These are phyloP conservation scores for Castanea crenata DNA, from an alignment of 306 rosid genomes.

Conservation along the genomic window DNA sequence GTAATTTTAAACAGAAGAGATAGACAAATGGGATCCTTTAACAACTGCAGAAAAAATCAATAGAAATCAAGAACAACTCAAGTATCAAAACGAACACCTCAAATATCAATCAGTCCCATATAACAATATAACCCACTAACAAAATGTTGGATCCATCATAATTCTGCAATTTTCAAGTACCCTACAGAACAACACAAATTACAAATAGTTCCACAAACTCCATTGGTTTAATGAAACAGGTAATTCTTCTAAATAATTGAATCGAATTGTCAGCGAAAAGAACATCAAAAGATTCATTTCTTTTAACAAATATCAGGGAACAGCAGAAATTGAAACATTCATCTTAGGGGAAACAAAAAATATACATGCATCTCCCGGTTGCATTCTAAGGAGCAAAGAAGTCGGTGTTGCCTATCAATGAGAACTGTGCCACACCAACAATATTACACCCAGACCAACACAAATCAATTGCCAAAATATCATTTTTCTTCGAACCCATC, in stretches of 20 bases:
- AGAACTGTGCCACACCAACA: neutral
- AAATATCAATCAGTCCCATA: neutral
- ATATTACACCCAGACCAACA: conserved; percentile 2
- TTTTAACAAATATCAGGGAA: neutral
- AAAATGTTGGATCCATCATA: neutral
- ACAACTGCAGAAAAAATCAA: neutral
- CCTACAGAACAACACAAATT: neutral
- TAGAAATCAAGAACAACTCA: neutral
- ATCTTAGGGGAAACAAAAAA: neutral
- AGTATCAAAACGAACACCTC: neutral
- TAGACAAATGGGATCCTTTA: neutral
- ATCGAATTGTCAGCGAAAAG: neutral
- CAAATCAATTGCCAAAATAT: conserved; percentile 11
- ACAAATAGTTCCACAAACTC: neutral
- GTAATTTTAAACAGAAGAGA: neutral
- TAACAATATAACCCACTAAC: neutral
- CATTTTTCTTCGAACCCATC: conserved; percentile 2
- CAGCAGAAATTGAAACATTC: neutral
- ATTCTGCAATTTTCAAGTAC: neutral
- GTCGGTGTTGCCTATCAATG: neutral
- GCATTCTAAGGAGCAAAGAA: conserved; percentile 13
- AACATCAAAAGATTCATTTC: neutral
- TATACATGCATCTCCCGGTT: neutral
- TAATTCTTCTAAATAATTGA: neutral
- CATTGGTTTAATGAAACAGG: neutral